Evolutionary conservation across 2,329 filamentous ascomycete genomes (phyloP).

Genomic region (Fusarium albosuccineum): DNA sequence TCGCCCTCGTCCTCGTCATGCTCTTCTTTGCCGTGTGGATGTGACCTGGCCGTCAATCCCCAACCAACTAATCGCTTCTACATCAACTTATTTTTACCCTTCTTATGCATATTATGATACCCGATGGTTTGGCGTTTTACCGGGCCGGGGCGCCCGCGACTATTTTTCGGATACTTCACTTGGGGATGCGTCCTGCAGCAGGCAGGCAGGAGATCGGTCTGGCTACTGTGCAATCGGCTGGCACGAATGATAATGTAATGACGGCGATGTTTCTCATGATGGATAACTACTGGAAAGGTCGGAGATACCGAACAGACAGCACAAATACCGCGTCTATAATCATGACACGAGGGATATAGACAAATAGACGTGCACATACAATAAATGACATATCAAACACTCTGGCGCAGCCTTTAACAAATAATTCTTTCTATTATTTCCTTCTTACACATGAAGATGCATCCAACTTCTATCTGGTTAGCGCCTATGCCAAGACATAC

Average conservation of each 20-base stretch:
- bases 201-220: background rate
- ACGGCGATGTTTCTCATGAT: slow-evolving; percentile 36
- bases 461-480: background rate
- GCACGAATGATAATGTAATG: slow-evolving; percentile 44
- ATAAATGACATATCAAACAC: slow-evolving; percentile 8
- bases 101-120: slow-evolving; percentile 44
- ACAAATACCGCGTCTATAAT: background rate
- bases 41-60: slow-evolving; percentile 12
- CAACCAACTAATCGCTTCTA: background rate
- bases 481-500: background rate
- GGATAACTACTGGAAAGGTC: background rate
- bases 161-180: slow-evolving; percentile 11
- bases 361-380: slow-evolving; percentile 24
- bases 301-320: background rate
- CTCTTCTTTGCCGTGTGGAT: slow-evolving; percentile 48
- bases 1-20: slow-evolving; percentile 47
- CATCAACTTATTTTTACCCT: slow-evolving; percentile 16
- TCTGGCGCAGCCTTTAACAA: background rate
- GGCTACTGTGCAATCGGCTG: slow-evolving; percentile 26
- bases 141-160: slow-evolving; percentile 38
- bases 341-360: slow-evolving; percentile 4
- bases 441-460: background rate
- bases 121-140: slow-evolving; percentile 44
- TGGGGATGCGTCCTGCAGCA: slow-evolving; percentile 21
- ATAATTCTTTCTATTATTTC: background rate